Conservation (phyloP, 192 early-diverging fungal species). For the Diversispora epigaea region DNA sequence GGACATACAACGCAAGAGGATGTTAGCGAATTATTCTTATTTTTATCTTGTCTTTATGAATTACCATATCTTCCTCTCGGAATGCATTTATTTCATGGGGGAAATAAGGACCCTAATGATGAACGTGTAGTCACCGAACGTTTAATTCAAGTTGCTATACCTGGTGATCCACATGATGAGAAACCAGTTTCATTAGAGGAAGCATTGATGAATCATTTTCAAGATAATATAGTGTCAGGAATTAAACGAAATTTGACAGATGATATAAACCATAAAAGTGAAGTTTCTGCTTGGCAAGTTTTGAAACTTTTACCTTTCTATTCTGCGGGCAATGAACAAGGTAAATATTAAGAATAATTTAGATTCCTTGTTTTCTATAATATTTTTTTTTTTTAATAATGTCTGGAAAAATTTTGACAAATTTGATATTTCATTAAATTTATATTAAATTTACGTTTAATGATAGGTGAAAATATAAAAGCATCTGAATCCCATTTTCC, state of each 20-base stretch:
- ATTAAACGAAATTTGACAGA: conserved; percentile 43
- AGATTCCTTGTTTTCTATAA: no score
- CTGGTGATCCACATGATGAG: conserved; percentile 29
- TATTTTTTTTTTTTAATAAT: no score
- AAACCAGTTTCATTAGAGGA: conserved; percentile 49
- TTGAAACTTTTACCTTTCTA: conserved; percentile 71
- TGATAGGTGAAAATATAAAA: conserved; percentile 39
- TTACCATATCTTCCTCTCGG: conserved; percentile 68
- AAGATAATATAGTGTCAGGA: conserved; percentile 60
- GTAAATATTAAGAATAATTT: not conserved
- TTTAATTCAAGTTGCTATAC: conserved; percentile 54
- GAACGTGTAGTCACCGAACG: conserved; percentile 68
- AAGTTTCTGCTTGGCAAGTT: conserved; percentile 69
- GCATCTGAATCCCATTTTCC: conserved; percentile 55
- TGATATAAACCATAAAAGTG: conserved; percentile 39
- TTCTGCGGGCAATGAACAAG: conserved; percentile 65
- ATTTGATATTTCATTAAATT: not conserved
- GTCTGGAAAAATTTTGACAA: no score
- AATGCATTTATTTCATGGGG: conserved; percentile 67
- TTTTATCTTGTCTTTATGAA: conserved; percentile 60
- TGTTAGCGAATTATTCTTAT: conserved; percentile 67
- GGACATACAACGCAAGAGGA: conserved; percentile 59
- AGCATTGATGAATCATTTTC: conserved; percentile 61
- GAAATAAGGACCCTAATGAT: conserved; percentile 60
- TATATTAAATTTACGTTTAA: no score